A percentile compares a stretch with the other conserved stretches of the same genome.
These are phyloP conservation scores for Hyphopichia pseudoburtonii DNA, from an alignment of 1,139 yeast genomes.

Conservation along the genomic window DNA sequence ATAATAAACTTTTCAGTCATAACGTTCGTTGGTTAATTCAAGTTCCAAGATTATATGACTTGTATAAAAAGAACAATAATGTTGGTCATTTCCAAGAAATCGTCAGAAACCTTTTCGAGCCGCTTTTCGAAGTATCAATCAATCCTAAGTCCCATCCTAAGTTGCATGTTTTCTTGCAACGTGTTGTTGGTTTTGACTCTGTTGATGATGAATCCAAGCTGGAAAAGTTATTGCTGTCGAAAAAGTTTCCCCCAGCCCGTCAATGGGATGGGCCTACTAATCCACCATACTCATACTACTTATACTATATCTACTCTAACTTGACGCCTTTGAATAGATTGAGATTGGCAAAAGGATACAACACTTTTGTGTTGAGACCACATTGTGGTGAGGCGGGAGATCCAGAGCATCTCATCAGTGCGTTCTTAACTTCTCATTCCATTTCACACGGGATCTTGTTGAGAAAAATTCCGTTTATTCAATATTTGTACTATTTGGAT, in stretches of 20 bases:
- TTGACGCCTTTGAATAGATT: conserved; percentile 81
- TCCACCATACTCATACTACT: conserved; percentile 97
- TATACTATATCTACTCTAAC: conserved; percentile 86
- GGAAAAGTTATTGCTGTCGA: conserved; percentile 71
- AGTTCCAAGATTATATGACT: conserved; percentile 88
- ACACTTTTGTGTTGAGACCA: conserved; percentile 90
- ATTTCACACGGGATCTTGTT: conserved; percentile 93
- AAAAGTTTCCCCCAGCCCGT: conserved; percentile 78
- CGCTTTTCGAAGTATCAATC: conserved; percentile 87
- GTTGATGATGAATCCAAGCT: conserved; percentile 97
- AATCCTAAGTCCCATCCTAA: conserved; percentile 88
- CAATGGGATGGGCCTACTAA: conserved; percentile 76
- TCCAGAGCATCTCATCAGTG: conserved; percentile 91
- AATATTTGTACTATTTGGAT: conserved; percentile 87
- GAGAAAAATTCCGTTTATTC: conserved; percentile 92
- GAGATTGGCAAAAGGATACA: conserved; percentile 71
- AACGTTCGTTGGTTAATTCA: conserved; percentile 97
- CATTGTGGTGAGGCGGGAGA: conserved; percentile 99
- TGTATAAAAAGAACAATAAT: conserved; percentile 76
- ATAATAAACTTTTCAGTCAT: conserved; percentile 86
- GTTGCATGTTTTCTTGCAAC: conserved; percentile 78
- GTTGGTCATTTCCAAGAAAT: conserved; percentile 75
- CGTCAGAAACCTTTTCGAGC: conserved; percentile 75
- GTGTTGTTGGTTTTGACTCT: conserved; percentile 97
- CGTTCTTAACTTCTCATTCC: conserved; percentile 86